Evolutionary conservation across 371 early-diverging fungal species (phyloP).

Genomic region (Mortierella sp.): DNA sequence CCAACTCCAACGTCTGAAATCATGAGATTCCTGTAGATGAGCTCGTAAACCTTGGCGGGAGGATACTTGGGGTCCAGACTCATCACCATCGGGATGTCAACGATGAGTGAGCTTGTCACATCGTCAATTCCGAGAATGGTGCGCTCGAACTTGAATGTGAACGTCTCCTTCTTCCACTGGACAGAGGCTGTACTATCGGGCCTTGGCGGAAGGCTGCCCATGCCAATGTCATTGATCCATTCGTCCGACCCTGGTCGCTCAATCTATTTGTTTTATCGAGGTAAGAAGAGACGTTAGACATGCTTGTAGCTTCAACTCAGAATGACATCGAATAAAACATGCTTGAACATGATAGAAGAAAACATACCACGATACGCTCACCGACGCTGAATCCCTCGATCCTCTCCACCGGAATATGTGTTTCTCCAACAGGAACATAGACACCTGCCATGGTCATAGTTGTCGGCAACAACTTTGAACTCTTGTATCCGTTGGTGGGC

Average conservation of each 20-base stretch:
- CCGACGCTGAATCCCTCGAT: constrained; percentile 15
- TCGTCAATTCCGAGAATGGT: constrained; percentile 18
- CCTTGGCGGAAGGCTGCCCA: constrained; percentile 25
- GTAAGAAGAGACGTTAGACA: background rate
- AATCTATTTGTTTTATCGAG: background rate
- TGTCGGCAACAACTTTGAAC: background rate
- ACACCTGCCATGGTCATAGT: constrained; percentile 13
- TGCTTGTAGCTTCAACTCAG: background rate
- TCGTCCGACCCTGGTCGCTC: constrained; percentile 28
- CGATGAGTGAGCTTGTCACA: background rate
- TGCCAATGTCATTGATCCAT: constrained; percentile 37
- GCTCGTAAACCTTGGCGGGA: constrained; percentile 15
- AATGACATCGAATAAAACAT: background rate
- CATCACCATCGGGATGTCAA: constrained; percentile 39
- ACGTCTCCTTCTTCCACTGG: constrained; percentile 19
- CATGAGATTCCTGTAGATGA: constrained; percentile 13
- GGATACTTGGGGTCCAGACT: constrained; percentile 34
- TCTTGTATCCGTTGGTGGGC: constrained; percentile 24
- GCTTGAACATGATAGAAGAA: background rate
- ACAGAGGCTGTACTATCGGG: constrained; percentile 20
- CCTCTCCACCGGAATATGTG: constrained; percentile 22
- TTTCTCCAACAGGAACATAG: constrained; percentile 32
- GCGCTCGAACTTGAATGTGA: constrained; percentile 29
- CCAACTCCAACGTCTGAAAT: constrained; percentile 37
- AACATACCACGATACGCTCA: constrained; percentile 22